Evolutionary conservation across 2,329 filamentous ascomycete genomes (phyloP), one percentile per base, ranked within the genome.

Genomic region (Tricladium varicosporioides): DNA sequence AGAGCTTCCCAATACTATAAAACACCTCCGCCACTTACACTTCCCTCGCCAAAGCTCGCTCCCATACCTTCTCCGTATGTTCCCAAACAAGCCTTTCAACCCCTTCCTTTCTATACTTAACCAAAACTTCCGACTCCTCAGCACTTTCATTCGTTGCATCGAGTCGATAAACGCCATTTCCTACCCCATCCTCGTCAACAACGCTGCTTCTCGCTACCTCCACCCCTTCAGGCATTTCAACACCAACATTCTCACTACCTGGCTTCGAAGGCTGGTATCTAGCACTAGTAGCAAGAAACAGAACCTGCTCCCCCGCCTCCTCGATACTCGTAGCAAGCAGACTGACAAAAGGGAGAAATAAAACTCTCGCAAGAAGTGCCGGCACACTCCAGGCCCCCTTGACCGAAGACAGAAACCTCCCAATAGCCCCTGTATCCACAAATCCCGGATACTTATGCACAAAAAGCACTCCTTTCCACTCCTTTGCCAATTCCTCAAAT

Each of bases 401-500:
- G 60, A 67, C 65, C 42, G 57, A 60, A 5, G 27, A 55, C 47
- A 66, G 15, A 3, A 70, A 52, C 27, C 63, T 54, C 32, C 48
- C 61, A 63, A 72, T 64, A 36, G 77, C 62, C 13, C 65, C 65
- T 1, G 73, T 73, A 46, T 71, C 70, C 10, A 76, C 74, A 18
- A 69, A 62, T 2, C 74, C 73, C 0, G 75, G 75, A 49, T 69
- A 75, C 32, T 68, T 67, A 55, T 77, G 74, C 5, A 78, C 62
- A 55, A 77, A 77, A 0, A 67, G 67, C 11, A 78, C 69, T 5
- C 71, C 67, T 0, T 78, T 78, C 33, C 80, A 74, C 0, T 50
- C 43, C 27, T 72, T 70, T 0, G 80, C 76, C 2, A 85, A 66
- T 16, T 79, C 74, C 51, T 82, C 80, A 42, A 80, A 68, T 0